Evolutionary conservation across 495 filamentous ascomycete genomes (phyloP), one percentile per base, ranked within the genome.

Genomic region (Halenospora varia): DNA sequence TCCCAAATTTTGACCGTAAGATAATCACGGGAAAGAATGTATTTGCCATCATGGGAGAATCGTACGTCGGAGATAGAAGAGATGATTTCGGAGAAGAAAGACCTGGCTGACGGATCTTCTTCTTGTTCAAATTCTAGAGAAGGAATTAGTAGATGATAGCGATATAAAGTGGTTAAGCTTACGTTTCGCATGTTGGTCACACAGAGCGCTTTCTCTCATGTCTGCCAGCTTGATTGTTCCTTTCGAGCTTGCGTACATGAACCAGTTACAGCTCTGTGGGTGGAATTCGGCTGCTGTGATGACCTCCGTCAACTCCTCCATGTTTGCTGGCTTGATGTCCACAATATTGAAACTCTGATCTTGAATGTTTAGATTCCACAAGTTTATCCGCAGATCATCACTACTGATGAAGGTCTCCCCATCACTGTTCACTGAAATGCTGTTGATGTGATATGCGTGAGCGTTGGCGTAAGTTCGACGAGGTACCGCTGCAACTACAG

Each of bases 261-360:
- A 98, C 91, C 90, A 96, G 73, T 98, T 98, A 77, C 94, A 98
- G 77, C 93, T 96, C 64, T 85, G 79, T 24, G 94, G 94, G 70
- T 98, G 94, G 70, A 98, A 98, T 68, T 98, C 94, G 45, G 94
- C 95, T 29, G 94, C 94, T 24, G 94, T 98, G 64, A 98, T 97
- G 55, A 98, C 94, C 72, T 98, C 94, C 1, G 94, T 98, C 61
- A 98, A 79, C 76, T 98, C 94, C 72, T 98, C 94, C 94, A 98
- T 98, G 71, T 98, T 98, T 10, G 94, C 94, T 1, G 94, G 94
- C 71, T 98, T 98, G 74, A 98, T 98, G 72, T 98, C 94, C 59
- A 98, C 94, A 68, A 98, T 98, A 76, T 98, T 98, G 82, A 98
- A 98, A 79, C 94, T 97, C 74, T 97, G 93, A 61, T 97, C 94